A percentile compares a stretch with the other conserved stretches of the same genome.
phyloP scores from a whole-genome alignment of 371 early-diverging fungal species.

The Mucor lusitanicus region DNA sequence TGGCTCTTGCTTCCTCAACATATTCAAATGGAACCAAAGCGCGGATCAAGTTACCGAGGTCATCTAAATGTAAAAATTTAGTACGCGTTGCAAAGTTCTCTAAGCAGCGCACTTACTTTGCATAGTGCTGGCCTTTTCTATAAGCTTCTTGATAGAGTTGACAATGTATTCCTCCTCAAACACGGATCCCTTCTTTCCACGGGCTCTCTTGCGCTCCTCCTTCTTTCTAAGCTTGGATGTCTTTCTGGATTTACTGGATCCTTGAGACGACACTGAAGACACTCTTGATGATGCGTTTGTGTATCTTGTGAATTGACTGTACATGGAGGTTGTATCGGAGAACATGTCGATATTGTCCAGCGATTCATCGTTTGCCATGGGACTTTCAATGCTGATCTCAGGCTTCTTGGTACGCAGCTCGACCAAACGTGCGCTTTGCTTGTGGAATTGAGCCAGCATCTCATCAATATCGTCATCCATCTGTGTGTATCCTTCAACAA shows the following conservation, averaged over 20 bases:
- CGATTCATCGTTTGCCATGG: slow-evolving; percentile 58
- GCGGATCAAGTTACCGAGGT: slow-evolving; percentile 39
- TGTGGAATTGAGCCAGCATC: slow-evolving; percentile 69
- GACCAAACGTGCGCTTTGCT: slow-evolving; percentile 59
- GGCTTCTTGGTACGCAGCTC: slow-evolving; percentile 56
- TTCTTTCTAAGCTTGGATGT: slow-evolving; percentile 73
- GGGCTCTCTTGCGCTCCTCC: slow-evolving; percentile 73
- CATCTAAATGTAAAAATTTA: slow-evolving; percentile 26
- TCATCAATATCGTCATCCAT: slow-evolving; percentile 75
- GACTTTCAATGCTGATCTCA: slow-evolving; percentile 30
- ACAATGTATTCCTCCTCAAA: slow-evolving; percentile 92
- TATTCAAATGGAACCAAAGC: slow-evolving; percentile 49
- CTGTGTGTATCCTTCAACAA: slow-evolving; percentile 63
- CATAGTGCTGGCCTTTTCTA: slow-evolving; percentile 48
- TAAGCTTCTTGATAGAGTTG: slow-evolving; percentile 61
- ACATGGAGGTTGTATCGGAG: slow-evolving; percentile 92
- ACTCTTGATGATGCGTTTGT: slow-evolving; percentile 65
- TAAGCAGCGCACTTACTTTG: slow-evolving; percentile 36
- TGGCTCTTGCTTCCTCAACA: slow-evolving; percentile 46
- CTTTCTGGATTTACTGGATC: slow-evolving; percentile 45
- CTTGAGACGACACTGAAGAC: slow-evolving; percentile 53
- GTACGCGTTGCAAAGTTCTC: background rate
- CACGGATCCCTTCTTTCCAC: slow-evolving; percentile 86
- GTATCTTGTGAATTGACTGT: slow-evolving; percentile 80
- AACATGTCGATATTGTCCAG: slow-evolving; percentile 90